Evolutionary conservation across 164 flowering plant species (phyloP).

Genomic region (Aristolochia contorta): DNA sequence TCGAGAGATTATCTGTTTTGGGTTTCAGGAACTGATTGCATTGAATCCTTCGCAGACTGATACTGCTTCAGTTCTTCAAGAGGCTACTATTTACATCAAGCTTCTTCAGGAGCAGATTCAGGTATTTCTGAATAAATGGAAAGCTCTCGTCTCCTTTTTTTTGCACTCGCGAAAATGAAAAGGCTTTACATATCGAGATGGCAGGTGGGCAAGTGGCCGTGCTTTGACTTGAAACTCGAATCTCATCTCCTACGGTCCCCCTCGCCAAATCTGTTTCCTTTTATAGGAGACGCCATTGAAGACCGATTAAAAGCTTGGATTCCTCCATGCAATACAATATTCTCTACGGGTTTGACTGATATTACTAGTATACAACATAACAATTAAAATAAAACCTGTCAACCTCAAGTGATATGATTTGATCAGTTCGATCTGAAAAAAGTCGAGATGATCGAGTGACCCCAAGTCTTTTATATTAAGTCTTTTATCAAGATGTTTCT

Average conservation of each 20-base stretch:
- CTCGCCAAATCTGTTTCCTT: not conserved
- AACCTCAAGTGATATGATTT: not conserved
- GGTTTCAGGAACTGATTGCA: not conserved
- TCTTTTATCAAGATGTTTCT: no score
- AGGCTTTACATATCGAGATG: no score
- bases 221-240: not conserved
- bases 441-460: not conserved
- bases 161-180: no score
- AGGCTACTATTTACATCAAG: conserved; percentile 44
- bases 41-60: conserved; percentile 40
- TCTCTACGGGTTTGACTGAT: no score
- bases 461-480: not conserved
- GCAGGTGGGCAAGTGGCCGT: no score
- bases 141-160: not conserved
- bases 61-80: conserved; percentile 74
- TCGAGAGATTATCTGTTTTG: not conserved
- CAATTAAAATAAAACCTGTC: not conserved
- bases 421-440: no score
- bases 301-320: no score
- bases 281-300: not conserved
- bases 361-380: no score
- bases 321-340: no score
- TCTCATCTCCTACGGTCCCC: not conserved
- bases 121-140: conserved; percentile 15
- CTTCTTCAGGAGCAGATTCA: conserved; percentile 48